A percentile compares a stretch with the other conserved stretches of the same genome.
Conservation (phyloP, 1,284 basidiomycete species). For the Volvariella volvacea region DNA sequence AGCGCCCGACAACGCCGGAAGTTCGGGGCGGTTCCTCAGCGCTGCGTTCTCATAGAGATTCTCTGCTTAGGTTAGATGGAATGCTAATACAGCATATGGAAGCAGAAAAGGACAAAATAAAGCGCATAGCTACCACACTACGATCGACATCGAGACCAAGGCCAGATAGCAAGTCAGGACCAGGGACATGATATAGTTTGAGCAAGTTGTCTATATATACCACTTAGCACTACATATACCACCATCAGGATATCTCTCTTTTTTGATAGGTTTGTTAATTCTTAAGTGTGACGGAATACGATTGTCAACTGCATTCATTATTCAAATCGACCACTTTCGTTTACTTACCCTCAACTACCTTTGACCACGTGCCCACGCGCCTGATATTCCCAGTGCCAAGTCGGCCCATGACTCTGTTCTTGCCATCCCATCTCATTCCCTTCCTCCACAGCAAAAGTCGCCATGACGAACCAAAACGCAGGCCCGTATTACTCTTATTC, state of each 20-base stretch:
- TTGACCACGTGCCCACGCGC: no score
- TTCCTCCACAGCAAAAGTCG: slow-evolving; percentile 6
- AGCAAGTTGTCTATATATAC: no score
- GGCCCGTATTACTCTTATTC: slow-evolving; percentile 45
- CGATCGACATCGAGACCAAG: slow-evolving; percentile 16
- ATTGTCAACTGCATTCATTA: no score
- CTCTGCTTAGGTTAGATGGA: slow-evolving; percentile 59
- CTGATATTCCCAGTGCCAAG: neutral
- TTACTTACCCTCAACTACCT: no score
- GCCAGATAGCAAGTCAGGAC: slow-evolving; percentile 1
- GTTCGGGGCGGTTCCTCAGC: slow-evolving; percentile 26
- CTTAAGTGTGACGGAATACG: no score
- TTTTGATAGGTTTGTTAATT: no score
- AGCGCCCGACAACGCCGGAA: slow-evolving; percentile 22
- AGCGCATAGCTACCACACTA: slow-evolving; percentile 51
- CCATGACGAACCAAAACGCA: slow-evolving; percentile 31
- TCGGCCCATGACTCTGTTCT: slow-evolving; percentile 1
- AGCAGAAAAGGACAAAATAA: slow-evolving; percentile 65
- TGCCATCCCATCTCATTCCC: slow-evolving; percentile 12
- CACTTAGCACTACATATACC: no score
- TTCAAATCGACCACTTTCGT: no score
- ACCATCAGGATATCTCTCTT: no score
- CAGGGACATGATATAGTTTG: no score
- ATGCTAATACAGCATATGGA: slow-evolving; percentile 72
- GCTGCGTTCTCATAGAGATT: slow-evolving; percentile 40